These are phyloP conservation scores for Xylaria sp. DNA, from an alignment of 2,329 filamentous ascomycete genomes.

Conservation along the genomic window DNA sequence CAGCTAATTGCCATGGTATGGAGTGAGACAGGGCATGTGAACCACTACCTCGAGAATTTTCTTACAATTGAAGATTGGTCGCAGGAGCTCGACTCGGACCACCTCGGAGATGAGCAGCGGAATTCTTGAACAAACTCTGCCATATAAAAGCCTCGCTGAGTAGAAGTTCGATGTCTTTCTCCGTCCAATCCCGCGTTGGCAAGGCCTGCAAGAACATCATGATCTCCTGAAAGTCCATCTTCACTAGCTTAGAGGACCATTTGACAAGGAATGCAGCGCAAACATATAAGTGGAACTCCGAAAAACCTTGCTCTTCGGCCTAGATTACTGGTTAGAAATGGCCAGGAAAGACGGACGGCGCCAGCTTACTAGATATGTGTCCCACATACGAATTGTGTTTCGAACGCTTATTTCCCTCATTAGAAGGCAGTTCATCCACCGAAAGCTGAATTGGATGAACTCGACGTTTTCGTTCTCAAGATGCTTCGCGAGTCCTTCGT, in stretches of 20 bases:
- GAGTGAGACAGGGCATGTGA: not conserved
- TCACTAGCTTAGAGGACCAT: conserved; percentile 93
- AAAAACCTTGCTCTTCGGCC: conserved; percentile 99
- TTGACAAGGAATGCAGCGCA: conserved; percentile 98
- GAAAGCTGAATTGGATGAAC: conserved; percentile 99
- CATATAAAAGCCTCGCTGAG: conserved; percentile 98
- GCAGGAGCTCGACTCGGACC: conserved; percentile 56
- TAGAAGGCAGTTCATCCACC: conserved; percentile 99
- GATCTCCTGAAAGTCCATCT: conserved; percentile 98
- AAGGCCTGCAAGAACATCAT: conserved; percentile 99
- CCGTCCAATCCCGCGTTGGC: conserved; percentile 93
- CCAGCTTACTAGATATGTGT: conserved; percentile 88
- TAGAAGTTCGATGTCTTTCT: conserved; percentile 96
- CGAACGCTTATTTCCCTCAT: conserved; percentile 98
- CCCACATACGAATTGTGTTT: conserved; percentile 99
- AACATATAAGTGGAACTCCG: conserved; percentile 97
- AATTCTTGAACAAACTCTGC: conserved; percentile 97
- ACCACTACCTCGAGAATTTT: not conserved
- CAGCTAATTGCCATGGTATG: not conserved
- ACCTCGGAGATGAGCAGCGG: conserved; percentile 84
- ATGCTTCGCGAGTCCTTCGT: conserved; percentile 84
- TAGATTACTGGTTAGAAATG: conserved; percentile 53
- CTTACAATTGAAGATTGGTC: conserved; percentile 55
- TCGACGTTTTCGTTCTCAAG: conserved; percentile 92
- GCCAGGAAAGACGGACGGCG: conserved; percentile 3